Conservation (phyloP, 306 rosid species). For the Vigna hirtella region DNA sequence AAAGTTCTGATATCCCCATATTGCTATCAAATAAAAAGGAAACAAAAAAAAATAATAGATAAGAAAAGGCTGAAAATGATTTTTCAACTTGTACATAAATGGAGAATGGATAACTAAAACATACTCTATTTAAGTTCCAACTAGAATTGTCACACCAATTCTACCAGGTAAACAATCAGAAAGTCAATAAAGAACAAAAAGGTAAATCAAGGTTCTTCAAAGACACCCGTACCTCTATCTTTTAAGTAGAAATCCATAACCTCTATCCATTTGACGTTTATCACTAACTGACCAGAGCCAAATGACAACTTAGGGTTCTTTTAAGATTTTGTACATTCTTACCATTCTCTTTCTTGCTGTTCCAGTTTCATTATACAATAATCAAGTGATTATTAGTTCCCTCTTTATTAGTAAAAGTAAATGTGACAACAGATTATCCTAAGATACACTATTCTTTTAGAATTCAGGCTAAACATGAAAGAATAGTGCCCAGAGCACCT, state of each 20-base stretch:
- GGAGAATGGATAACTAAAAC: not conserved
- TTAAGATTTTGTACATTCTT: not conserved
- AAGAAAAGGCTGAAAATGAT: slow-evolving; percentile 22
- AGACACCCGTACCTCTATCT: not conserved
- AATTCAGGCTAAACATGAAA: not conserved
- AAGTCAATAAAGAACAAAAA: slow-evolving; percentile 7
- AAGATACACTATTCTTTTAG: not conserved
- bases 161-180: not conserved
- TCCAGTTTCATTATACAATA: not conserved
- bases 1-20: slow-evolving; percentile 93
- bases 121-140: not conserved
- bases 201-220: slow-evolving; percentile 7
- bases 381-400: not conserved
- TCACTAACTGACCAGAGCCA: slow-evolving; percentile 3
- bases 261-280: not conserved
- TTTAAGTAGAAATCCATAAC: not conserved
- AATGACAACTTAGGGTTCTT: not conserved
- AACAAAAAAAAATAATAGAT: slow-evolving; percentile 32
- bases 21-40: slow-evolving; percentile 63
- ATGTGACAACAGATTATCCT: not conserved
- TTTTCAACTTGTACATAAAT: not conserved
- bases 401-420: not conserved
- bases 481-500: not conserved
- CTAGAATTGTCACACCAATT: not conserved
- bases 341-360: not conserved